phyloP scores from a whole-genome alignment of 2,329 filamentous ascomycete genomes.

The Penicillium concentricum region DNA sequence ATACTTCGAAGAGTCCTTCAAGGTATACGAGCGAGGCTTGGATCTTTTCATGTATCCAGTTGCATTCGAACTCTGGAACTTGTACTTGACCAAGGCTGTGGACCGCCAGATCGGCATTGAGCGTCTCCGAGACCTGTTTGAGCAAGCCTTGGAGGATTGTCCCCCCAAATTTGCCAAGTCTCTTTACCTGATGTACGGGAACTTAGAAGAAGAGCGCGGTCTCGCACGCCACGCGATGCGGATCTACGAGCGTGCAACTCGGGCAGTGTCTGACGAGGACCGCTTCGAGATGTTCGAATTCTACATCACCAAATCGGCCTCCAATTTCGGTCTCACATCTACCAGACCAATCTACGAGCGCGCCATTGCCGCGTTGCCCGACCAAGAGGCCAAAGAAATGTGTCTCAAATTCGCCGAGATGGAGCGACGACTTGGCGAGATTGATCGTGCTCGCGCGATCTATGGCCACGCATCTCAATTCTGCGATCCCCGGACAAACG shows the following conservation, averaged over 20 bases:
- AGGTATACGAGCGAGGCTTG: constrained; percentile 90
- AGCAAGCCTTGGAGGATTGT: constrained; percentile 92
- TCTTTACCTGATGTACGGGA: constrained; percentile 97
- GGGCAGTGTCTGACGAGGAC: constrained; percentile 92
- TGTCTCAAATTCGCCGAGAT: constrained; percentile 98
- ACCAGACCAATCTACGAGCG: constrained; percentile 95
- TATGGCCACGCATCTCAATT: constrained; percentile 97
- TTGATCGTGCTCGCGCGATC: constrained; percentile 91
- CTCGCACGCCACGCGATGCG: constrained; percentile 96
- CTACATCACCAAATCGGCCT: constrained; percentile 98
- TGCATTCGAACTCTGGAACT: constrained; percentile 96
- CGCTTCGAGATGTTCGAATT: constrained; percentile 98
- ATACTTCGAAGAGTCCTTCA: constrained; percentile 97
- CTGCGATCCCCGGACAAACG: constrained; percentile 88
- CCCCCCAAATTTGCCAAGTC: constrained; percentile 95
- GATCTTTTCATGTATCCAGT: constrained; percentile 99
- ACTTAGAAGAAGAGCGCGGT: constrained; percentile 91
- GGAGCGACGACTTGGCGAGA: constrained; percentile 87
- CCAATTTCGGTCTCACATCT: constrained; percentile 94
- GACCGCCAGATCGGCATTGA: constrained; percentile 96
- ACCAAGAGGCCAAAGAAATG: constrained; percentile 93
- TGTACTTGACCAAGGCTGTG: constrained; percentile 96
- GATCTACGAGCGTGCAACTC: constrained; percentile 95
- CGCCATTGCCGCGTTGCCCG: constrained; percentile 88
- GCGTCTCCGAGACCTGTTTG: constrained; percentile 88